Evolutionary conservation across 2,329 filamentous ascomycete species (phyloP), one percentile per base, ranked within the genome.

Genomic region (Verticillium klebahnii): DNA sequence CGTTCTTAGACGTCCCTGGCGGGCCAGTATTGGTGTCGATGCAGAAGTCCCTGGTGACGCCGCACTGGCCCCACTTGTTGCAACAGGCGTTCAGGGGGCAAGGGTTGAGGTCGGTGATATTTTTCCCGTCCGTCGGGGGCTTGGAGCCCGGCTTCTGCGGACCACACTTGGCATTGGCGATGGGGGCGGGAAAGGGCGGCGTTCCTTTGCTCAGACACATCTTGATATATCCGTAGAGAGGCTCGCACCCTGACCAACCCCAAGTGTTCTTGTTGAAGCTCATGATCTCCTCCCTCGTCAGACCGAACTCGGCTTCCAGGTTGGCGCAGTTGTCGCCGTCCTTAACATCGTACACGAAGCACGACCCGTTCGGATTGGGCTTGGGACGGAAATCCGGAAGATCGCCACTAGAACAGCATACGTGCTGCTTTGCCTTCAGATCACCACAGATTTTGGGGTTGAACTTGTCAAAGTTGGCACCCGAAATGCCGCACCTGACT

Each of bases 41-140:
- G 45, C 80, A 84, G 65, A 81, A 82, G 17, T 78, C 78, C 1
- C 66, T 64, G 0, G 77, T 79, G 1, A 73, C 73, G 6, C 80
- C 80, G 32, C 81, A 83, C 57, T 78, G 72, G 0, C 80, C 81
- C 70, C 77, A 79, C 50, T 72, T 69, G 61, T 77, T 66, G 63
- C 71, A 71, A 61, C 69, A 73, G 9, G 67, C 67, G 5, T 72
- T 71, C 0, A 73, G 62, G 1, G 67, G 70, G 29, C 72, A 74
- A 1, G 69, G 70, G 57, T 72, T 74, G n/a, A 50, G 23, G 19
- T 50, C 45, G 6, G 45, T n/a, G n/a, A 50, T n/a, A 11, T n/a
- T 19, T 23, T n/a, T 23, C 9, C 45, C 45, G 19, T 50, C 45
- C 9, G 45, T 50, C n/a, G 45, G 45, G 5, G 19, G 19, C 45